A percentile compares a stretch with the other conserved stretches of the same genome.
Conservation (phyloP, 768 basidiomycete genomes). For the Termitomyces sp. region DNA sequence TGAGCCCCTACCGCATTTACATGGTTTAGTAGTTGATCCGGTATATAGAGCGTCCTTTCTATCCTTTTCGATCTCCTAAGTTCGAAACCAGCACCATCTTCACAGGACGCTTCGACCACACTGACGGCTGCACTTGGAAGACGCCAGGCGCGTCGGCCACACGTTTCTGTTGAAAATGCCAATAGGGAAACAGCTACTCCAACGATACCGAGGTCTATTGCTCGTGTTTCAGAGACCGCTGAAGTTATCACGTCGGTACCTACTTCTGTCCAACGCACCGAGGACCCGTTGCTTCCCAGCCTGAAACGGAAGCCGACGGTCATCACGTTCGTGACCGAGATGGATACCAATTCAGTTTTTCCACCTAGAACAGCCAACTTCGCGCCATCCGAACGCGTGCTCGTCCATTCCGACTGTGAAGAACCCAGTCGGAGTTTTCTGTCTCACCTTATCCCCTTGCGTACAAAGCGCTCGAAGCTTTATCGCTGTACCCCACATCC, state of each 20-base stretch:
- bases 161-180: neutral
- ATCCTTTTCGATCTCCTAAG: conserved; percentile 19
- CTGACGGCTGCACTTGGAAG: neutral
- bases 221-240: neutral
- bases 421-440: conserved; percentile 16
- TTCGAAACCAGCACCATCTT: neutral
- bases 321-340: conserved; percentile 7
- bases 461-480: conserved; percentile 20
- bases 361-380: neutral
- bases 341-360: neutral
- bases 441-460: conserved; percentile 20
- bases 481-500: conserved; percentile 23
- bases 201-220: neutral
- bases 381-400: conserved; percentile 6
- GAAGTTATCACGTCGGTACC: neutral
- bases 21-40: neutral
- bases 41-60: conserved; percentile 28
- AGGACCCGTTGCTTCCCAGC: neutral
- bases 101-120: neutral
- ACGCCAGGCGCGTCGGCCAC: neutral
- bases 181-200: neutral
- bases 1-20: conserved; percentile 15
- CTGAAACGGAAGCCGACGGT: conserved; percentile 9
- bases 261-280: neutral
- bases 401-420: conserved; percentile 10